Evolutionary conservation across 495 filamentous ascomycete genomes (phyloP), one percentile per base, ranked within the genome.

Genomic region (Podospora pseudopauciseta): DNA sequence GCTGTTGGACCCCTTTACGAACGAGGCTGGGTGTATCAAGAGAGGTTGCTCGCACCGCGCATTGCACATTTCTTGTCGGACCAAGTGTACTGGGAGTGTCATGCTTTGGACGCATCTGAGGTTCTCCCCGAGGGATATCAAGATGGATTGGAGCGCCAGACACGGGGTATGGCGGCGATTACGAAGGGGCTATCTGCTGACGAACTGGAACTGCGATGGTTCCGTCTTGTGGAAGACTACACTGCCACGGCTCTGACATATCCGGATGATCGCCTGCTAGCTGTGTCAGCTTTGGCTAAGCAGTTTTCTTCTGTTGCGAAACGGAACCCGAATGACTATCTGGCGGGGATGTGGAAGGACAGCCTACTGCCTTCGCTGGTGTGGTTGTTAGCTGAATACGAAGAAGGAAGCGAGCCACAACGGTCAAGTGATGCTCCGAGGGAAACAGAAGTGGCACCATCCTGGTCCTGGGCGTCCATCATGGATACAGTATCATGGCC

Each of bases 11-110:
- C 23, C 62, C 49, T 30, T 69, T 58, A 69, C 56, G n/a, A 64
- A 15, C 62, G 67, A 5, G 67, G 67, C 15, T 69, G 67, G 67
- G 63, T 69, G 26, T 69, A 60, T 34, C 67, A 69, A 65, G 67
- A 69, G 27, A 30, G 64, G 55, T 28, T 30, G 28, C 54, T 69
- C 4, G 63, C 67, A 34, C 67, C 67, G 13, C 59, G 67, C 4
- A 69, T 65, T 39, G 67, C 32, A 11, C 64, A 65, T 32, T 69
- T 69, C 53, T 32, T 26, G 5, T 6, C 5, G 13, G 19, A 59
- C 27, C 64, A 66, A 20, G 64, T 66, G 15, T 66, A n/a, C 58
- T 63, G 61, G 61, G 61, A 63, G 61, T 63, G 61, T 18, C 61
- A 63, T 26, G 27, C 15, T 5, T 19, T 63, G 7, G 61, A 63